Percentiles rank a stretch among this genome's conserved stretches.
Conservation (phyloP, 2,329 filamentous ascomycete species). For the Aspergillus carbonarius region DNA sequence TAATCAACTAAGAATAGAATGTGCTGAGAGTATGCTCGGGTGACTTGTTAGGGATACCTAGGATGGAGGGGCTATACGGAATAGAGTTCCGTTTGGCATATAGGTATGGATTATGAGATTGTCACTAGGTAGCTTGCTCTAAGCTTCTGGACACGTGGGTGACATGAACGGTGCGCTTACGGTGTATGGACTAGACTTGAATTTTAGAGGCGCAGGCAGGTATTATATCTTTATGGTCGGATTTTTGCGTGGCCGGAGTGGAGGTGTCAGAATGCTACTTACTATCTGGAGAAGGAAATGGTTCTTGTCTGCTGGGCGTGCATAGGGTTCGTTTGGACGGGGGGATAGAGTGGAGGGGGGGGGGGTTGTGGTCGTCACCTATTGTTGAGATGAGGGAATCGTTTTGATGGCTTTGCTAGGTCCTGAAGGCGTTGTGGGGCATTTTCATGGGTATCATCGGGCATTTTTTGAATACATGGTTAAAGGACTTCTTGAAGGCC, state of each 20-base stretch:
- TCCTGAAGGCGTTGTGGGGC: too few relatives aligned
- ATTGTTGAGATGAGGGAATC: neutral
- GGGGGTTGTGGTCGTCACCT: too few relatives aligned
- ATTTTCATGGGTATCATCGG: too few relatives aligned
- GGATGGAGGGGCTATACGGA: neutral
- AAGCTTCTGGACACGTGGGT: neutral
- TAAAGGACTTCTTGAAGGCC: too few relatives aligned
- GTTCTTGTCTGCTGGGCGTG: neutral
- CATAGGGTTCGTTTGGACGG: neutral
- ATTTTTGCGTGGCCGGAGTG: too few relatives aligned
- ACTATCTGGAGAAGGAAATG: neutral
- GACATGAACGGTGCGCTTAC: neutral
- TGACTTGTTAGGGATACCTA: too few relatives aligned
- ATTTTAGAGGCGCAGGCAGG: neutral
- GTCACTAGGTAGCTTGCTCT: neutral
- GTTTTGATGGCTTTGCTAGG: too few relatives aligned
- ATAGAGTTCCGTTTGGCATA: slow-evolving; percentile 8
- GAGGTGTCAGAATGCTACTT: neutral
- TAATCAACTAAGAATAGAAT: too few relatives aligned
- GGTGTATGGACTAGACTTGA: neutral
- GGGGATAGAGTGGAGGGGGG: too few relatives aligned
- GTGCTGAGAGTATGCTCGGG: too few relatives aligned
- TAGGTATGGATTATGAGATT: slow-evolving; percentile 3
- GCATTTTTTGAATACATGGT: too few relatives aligned
- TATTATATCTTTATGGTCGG: neutral